phyloP scores from a whole-genome alignment of 352 stramenopile genomes.

The Globisporangium okanoganense region DNA sequence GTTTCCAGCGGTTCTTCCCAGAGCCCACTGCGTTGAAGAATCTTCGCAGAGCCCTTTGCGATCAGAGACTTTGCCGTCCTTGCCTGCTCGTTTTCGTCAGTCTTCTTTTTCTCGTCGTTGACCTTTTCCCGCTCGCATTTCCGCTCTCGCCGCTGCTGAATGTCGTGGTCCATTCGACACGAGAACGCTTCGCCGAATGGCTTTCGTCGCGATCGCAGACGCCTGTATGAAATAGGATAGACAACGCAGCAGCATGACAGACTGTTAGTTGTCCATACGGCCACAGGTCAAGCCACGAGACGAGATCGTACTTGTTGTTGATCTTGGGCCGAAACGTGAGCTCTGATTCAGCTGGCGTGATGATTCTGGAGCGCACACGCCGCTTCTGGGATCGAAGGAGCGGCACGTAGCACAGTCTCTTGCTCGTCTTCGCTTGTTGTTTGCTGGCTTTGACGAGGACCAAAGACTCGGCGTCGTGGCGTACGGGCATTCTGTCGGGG shows the following conservation, averaged over 20 bases:
- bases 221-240: neutral
- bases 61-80: constrained; percentile 25
- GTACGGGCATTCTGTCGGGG: constrained; percentile 43
- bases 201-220: constrained; percentile 2
- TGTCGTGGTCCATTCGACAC: constrained; percentile 43
- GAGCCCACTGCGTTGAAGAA: constrained; percentile 51
- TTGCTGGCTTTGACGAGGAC: neutral
- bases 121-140: constrained; percentile 22
- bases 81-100: constrained; percentile 9
- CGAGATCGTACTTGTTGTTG: constrained; percentile 22
- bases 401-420: constrained; percentile 10
- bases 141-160: constrained; percentile 25
- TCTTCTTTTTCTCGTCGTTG: constrained; percentile 16
- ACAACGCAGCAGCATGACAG: neutral
- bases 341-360: constrained; percentile 28
- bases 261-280: neutral
- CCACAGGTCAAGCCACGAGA: neutral
- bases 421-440: neutral
- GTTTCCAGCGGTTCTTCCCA: constrained; percentile 38
- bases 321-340: constrained; percentile 55
- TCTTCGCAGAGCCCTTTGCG: constrained; percentile 41
- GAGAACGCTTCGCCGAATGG: constrained; percentile 17
- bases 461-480: constrained; percentile 6
- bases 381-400: constrained; percentile 16
- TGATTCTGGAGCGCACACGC: constrained; percentile 13